phyloP scores from a whole-genome alignment of 495 filamentous ascomycete species.

The Xylaria sp. region DNA sequence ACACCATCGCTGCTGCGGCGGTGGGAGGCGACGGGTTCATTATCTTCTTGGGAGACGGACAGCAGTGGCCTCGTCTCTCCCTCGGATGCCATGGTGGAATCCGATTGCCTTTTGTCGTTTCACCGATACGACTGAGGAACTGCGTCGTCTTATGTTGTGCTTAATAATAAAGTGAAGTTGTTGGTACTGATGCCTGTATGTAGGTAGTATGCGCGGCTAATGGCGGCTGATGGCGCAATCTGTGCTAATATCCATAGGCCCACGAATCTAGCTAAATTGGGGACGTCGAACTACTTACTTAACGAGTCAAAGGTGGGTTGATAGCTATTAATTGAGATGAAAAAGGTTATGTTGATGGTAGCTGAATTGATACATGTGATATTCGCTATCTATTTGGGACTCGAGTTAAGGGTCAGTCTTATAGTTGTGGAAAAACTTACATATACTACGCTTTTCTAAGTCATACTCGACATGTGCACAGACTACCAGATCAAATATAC shows the following conservation, averaged over 20 bases:
- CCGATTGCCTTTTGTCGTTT: neutral
- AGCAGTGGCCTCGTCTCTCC: conserved; percentile 41
- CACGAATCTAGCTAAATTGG: conserved; percentile 6
- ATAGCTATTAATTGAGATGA: neutral
- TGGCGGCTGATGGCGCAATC: conserved; percentile 21
- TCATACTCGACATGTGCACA: neutral
- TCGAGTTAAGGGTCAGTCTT: no score
- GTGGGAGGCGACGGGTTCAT: conserved; percentile 16
- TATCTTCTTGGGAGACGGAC: conserved; percentile 28
- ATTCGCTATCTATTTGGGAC: neutral
- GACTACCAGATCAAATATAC: neutral
- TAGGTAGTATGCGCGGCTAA: no score
- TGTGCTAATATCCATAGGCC: neutral
- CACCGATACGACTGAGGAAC: neutral
- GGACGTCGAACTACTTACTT: neutral
- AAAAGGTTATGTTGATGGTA: neutral
- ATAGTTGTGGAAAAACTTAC: neutral
- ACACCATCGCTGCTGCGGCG: conserved; percentile 8
- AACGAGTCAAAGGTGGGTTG: neutral
- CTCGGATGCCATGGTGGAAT: conserved; percentile 26
- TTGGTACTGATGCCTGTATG: no score
- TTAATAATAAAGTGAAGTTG: neutral
- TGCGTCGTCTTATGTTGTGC: neutral
- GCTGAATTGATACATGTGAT: no score
- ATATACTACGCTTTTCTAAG: neutral